These are phyloP conservation scores for Mallotus japonicus DNA, from an alignment of 441 rosid species.

Conservation along the genomic window DNA sequence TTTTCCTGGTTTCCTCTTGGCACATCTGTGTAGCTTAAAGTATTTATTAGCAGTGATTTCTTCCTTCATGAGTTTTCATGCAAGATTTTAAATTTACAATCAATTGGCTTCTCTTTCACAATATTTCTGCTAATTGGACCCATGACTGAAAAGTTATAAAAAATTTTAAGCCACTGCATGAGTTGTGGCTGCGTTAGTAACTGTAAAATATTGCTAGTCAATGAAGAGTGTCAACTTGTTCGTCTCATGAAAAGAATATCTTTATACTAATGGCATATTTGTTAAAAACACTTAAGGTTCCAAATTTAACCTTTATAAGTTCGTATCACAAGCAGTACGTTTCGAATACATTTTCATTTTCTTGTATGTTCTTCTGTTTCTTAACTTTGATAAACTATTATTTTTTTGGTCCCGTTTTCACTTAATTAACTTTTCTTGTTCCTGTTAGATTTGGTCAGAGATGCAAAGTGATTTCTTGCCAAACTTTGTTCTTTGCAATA, in stretches of 20 bases:
- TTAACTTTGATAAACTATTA: background rate
- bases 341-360: background rate
- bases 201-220: background rate
- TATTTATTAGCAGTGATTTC: background rate
- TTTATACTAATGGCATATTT: background rate
- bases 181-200: background rate
- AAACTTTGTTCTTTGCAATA: conserved; percentile 95
- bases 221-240: background rate
- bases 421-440: conserved; percentile 19
- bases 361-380: background rate
- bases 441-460: conserved; percentile 94
- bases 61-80: background rate
- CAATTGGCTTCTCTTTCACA: background rate
- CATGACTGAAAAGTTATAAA: background rate
- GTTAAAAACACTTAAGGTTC: background rate
- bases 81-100: background rate
- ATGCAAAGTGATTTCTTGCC: conserved; percentile 98
- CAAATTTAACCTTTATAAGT: background rate
- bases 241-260: background rate
- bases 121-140: background rate
- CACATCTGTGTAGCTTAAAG: background rate
- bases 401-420: background rate
- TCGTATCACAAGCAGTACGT: background rate
- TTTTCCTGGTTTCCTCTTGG: conserved; percentile 6
- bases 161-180: background rate